Conservation (phyloP, 805 yeast species). For the Myxozyma neotropica region DNA sequence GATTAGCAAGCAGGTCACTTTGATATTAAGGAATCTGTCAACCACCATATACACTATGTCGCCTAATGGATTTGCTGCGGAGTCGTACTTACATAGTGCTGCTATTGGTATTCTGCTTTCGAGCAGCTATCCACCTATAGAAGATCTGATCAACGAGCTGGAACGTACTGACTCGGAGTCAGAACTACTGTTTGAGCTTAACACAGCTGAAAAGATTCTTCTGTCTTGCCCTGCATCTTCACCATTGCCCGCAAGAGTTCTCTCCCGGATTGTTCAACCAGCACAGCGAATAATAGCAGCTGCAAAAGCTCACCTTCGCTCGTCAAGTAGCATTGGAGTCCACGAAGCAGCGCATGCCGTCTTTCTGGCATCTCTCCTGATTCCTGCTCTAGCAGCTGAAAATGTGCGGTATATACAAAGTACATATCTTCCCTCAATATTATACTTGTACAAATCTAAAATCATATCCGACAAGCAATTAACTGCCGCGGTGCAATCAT, state of each 20-base stretch:
- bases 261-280: neutral
- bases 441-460: slow-evolving; percentile 3
- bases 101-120: slow-evolving; percentile 20
- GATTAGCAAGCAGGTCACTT: neutral
- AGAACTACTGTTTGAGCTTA: slow-evolving; percentile 21
- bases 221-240: slow-evolving; percentile 18
- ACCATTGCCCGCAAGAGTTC: neutral
- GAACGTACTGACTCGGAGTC: neutral
- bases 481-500: slow-evolving; percentile 15
- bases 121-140: neutral
- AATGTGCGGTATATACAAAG: slow-evolving; percentile 17
- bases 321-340: slow-evolving; percentile 5
- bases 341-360: slow-evolving; percentile 35
- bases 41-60: slow-evolving; percentile 18
- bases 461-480: slow-evolving; percentile 18
- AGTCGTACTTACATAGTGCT: slow-evolving; percentile 24
- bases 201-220: slow-evolving; percentile 24
- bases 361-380: slow-evolving; percentile 27
- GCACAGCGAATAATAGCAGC: slow-evolving; percentile 11
- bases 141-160: neutral
- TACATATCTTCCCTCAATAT: slow-evolving; percentile 8
- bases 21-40: slow-evolving; percentile 15
- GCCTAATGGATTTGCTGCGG: slow-evolving; percentile 24
- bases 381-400: slow-evolving; percentile 15
- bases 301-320: neutral